Evolutionary conservation across 2,329 filamentous ascomycete genomes (phyloP).

Genomic region (Fusarium irregulare): DNA sequence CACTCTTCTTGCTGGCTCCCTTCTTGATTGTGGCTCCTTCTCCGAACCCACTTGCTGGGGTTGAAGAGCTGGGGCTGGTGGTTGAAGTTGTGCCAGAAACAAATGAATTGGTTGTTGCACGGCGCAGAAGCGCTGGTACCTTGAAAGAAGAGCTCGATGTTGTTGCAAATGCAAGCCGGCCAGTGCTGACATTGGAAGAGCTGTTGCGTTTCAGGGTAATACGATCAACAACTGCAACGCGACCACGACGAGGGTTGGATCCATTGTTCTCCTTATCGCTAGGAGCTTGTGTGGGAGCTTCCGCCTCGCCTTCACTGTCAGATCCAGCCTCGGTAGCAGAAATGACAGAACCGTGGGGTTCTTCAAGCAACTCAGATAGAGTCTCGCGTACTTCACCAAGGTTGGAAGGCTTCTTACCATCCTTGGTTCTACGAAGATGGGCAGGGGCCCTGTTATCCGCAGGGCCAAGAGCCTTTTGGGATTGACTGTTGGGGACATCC

Average conservation of each 20-base stretch:
- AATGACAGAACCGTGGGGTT: slow-evolving; percentile 65
- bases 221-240: slow-evolving; percentile 73
- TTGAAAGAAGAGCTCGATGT: slow-evolving; percentile 65
- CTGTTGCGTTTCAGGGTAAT: slow-evolving; percentile 73
- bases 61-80: slow-evolving; percentile 50
- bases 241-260: slow-evolving; percentile 51
- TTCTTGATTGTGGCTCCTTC: slow-evolving; percentile 69
- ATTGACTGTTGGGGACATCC: slow-evolving; percentile 64
- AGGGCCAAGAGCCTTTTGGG: slow-evolving; percentile 53
- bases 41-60: slow-evolving; percentile 54
- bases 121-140: slow-evolving; percentile 76
- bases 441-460: slow-evolving; percentile 65
- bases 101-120: slow-evolving; percentile 76
- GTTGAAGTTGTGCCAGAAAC: slow-evolving; percentile 53
- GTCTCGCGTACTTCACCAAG: slow-evolving; percentile 86
- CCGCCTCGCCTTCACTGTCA: slow-evolving; percentile 57
- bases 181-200: slow-evolving; percentile 51
- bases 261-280: slow-evolving; percentile 64
- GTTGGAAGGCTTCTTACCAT: slow-evolving; percentile 75
- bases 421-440: slow-evolving; percentile 70
- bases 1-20: slow-evolving; percentile 69
- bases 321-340: slow-evolving; percentile 54
- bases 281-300: slow-evolving; percentile 33
- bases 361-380: slow-evolving; percentile 84
- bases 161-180: slow-evolving; percentile 68